A percentile compares a stretch with the other conserved stretches of the same genome.
Conservation (phyloP, 2,329 filamentous ascomycete genomes). For the Aspergillus awamori region DNA sequence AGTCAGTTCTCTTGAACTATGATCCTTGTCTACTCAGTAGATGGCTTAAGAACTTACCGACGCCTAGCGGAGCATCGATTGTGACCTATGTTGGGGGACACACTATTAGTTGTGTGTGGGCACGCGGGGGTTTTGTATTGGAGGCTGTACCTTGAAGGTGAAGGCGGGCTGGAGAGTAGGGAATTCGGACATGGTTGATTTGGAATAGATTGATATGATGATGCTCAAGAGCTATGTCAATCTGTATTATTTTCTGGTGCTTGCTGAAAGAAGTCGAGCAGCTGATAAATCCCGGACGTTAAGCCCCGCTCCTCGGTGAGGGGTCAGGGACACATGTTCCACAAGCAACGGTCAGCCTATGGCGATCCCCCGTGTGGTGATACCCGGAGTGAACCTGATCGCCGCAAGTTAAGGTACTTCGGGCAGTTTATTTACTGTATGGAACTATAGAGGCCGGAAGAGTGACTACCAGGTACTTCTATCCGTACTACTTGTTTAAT, state of each 20-base stretch:
- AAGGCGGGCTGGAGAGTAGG: conserved; percentile 46
- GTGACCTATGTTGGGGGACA: conserved; percentile 28
- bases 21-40: not conserved
- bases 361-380: not conserved
- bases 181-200: conserved; percentile 39
- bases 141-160: conserved; percentile 37
- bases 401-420: not conserved
- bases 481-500: no score
- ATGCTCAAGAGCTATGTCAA: not conserved
- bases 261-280: not conserved
- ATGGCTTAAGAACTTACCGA: conserved; percentile 32
- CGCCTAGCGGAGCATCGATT: conserved; percentile 32
- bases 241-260: no score
- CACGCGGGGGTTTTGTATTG: not conserved
- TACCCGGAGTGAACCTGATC: not conserved
- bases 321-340: not conserved
- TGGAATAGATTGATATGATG: not conserved
- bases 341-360: not conserved
- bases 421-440: not conserved
- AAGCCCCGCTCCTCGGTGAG: conserved; percentile 3
- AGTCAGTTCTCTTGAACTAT: not conserved
- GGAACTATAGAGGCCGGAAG: not conserved
- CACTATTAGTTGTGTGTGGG: not conserved
- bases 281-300: not conserved
- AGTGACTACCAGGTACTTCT: not conserved